A percentile compares a stretch with the other conserved stretches of the same genome.
These are phyloP conservation scores for Metschnikowia similis DNA, from an alignment of 805 yeast species.

Conservation along the genomic window DNA sequence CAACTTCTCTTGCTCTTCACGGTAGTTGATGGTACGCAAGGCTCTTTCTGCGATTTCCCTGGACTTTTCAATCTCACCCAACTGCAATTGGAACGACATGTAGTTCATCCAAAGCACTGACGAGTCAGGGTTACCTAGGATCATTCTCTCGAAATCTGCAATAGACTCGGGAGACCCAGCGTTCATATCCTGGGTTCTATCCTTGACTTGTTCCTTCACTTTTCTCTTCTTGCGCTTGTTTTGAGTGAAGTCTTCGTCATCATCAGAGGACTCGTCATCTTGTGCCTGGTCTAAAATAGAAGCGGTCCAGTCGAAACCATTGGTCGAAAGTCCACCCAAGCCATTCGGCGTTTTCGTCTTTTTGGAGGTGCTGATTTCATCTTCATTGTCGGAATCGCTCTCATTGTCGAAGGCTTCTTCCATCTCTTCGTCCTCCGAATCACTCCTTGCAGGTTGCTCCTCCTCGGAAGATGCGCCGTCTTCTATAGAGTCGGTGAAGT, in stretches of 20 bases:
- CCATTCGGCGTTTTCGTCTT: slow-evolving; percentile 7
- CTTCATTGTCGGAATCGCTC: slow-evolving; percentile 23
- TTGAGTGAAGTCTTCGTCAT: slow-evolving; percentile 56
- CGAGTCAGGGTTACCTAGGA: slow-evolving; percentile 89
- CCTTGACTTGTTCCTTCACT: slow-evolving; percentile 55
- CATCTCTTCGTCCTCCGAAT: slow-evolving; percentile 25
- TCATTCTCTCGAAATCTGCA: slow-evolving; percentile 84
- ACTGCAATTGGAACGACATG: slow-evolving; percentile 95
- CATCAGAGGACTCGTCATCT: slow-evolving; percentile 48
- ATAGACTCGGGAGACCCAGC: slow-evolving; percentile 89
- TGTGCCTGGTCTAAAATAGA: slow-evolving; percentile 78
- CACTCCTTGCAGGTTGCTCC: slow-evolving; percentile 9
- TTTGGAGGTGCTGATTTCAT: slow-evolving; percentile 17
- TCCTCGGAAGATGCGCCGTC: slow-evolving; percentile 18
- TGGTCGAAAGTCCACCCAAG: slow-evolving; percentile 44
- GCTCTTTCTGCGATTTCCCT: slow-evolving; percentile 93
- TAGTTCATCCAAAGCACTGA: slow-evolving; percentile 96
- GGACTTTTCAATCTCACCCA: slow-evolving; percentile 91
- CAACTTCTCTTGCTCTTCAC: slow-evolving; percentile 89
- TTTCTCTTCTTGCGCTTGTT: slow-evolving; percentile 44
- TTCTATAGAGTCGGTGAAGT: slow-evolving; percentile 49
- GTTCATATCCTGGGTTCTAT: slow-evolving; percentile 78
- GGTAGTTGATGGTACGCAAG: slow-evolving; percentile 77
- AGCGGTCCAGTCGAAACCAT: slow-evolving; percentile 96
- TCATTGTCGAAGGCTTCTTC: slow-evolving; percentile 32